These are phyloP conservation scores for Dioscorea dumetorum DNA, from an alignment of 106 monocot species.

Conservation along the genomic window DNA sequence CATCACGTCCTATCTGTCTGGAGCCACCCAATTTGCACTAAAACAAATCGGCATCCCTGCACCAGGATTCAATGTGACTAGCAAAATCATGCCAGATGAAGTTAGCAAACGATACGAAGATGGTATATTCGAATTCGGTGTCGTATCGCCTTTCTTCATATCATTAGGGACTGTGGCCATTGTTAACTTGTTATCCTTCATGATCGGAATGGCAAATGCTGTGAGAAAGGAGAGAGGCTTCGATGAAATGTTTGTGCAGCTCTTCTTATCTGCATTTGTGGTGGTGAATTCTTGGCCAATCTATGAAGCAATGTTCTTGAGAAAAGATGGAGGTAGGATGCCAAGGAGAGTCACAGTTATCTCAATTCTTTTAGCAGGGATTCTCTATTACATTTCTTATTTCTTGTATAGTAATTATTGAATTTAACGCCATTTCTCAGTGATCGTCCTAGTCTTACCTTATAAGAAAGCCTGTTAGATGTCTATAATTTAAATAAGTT, in stretches of 20 bases:
- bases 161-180: conserved; percentile 32
- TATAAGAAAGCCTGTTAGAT: too few relatives aligned
- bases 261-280: conserved; percentile 49
- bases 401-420: not conserved
- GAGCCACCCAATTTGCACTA: conserved; percentile 21
- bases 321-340: conserved; percentile 55
- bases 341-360: conserved; percentile 19
- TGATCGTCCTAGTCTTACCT: too few relatives aligned
- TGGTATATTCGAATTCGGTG: conserved; percentile 45
- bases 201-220: conserved; percentile 20
- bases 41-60: conserved; percentile 35
- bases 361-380: conserved; percentile 20
- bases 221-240: conserved; percentile 5
- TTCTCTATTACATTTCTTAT: conserved; percentile 16
- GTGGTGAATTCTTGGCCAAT: conserved; percentile 54
- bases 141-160: conserved; percentile 50
- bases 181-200: conserved; percentile 34
- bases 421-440: too few relatives aligned
- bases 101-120: conserved; percentile 29
- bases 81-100: conserved; percentile 40
- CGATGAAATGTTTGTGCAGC: conserved; percentile 37
- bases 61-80: conserved; percentile 52
- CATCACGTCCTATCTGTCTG: conserved; percentile 42
- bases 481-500: too few relatives aligned
- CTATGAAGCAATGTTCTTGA: conserved; percentile 57